Percentiles rank a stretch among this genome's conserved stretches.
These are phyloP conservation scores for Trametes cingulata DNA, from an alignment of 768 basidiomycete species.

Conservation along the genomic window DNA sequence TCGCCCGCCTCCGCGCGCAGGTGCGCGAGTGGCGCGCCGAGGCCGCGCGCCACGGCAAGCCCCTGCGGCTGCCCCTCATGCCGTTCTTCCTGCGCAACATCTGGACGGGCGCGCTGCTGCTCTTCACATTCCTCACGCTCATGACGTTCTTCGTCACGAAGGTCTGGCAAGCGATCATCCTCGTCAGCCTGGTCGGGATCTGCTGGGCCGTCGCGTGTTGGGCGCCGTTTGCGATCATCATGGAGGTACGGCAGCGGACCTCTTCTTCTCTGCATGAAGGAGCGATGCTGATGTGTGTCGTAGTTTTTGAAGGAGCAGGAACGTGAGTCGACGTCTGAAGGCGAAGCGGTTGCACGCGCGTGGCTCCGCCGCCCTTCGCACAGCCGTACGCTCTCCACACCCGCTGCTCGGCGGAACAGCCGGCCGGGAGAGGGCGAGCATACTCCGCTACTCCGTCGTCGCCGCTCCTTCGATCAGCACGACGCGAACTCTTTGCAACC, in stretches of 20 bases:
- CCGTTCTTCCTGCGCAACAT: slow-evolving; percentile 92
- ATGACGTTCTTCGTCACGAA: slow-evolving; percentile 87
- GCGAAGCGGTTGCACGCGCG: slow-evolving; percentile 19
- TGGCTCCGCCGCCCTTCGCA: slow-evolving; percentile 46
- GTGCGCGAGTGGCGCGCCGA: slow-evolving; percentile 86
- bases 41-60: slow-evolving; percentile 71
- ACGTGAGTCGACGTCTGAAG: slow-evolving; percentile 21
- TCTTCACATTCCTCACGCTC: slow-evolving; percentile 78
- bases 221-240: slow-evolving; percentile 96
- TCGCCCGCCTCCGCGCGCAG: slow-evolving; percentile 64
- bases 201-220: slow-evolving; percentile 99
- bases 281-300: not conserved
- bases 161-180: slow-evolving; percentile 75
- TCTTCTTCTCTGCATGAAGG: not conserved
- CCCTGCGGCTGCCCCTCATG: slow-evolving; percentile 80
- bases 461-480: slow-evolving; percentile 57
- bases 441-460: slow-evolving; percentile 61
- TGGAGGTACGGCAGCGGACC: slow-evolving; percentile 64
- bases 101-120: slow-evolving; percentile 84
- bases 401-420: slow-evolving; percentile 33
- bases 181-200: slow-evolving; percentile 84
- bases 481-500: slow-evolving; percentile 34
- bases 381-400: slow-evolving; percentile 54
- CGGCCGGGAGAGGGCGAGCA: slow-evolving; percentile 24
- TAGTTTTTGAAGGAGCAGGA: slow-evolving; percentile 35